Evolutionary conservation across 2,329 filamentous ascomycete genomes (phyloP), one percentile per base, ranked within the genome.

Genomic region (Alternaria arborescens): DNA sequence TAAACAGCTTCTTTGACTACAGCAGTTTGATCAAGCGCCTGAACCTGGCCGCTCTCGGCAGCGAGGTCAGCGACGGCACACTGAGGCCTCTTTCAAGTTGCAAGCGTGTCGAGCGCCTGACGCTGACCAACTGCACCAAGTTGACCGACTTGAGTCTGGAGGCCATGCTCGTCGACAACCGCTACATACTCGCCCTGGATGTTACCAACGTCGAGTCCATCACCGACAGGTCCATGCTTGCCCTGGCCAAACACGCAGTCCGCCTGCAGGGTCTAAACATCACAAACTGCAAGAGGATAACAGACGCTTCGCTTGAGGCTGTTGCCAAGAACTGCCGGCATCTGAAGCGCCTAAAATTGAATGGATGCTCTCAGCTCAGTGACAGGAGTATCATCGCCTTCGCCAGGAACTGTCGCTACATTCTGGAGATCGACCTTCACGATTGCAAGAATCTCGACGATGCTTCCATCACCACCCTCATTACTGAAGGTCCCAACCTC

Each of bases 341-440:
- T 73, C 87, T 99, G 69, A 98, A 97, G 81, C 71, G 95, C 88
- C 86, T 99, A 68, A 99, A 99, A 86, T 86, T 99, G 63, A 99
- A 98, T 78, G 91, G 94, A 58, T 97, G 95, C 76, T 79, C 81
- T n/a, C 91, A 97, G 78, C 83, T 97, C 34, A 93, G 91, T 40
- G 93, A 98, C 75, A 84, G 86, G 50, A 90, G 93, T 7, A 89
- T 98, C 65, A 83, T 92, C 60, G 91, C 93, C 4, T 96, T 99
- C 75, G 94, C 95, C 6, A 84, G 89, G 46, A 88, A 96, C 79
- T 97, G 94, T 77, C 92, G 89, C 12, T 94, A 97, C 68, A 93
- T 99, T 32, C 89, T 99, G 64, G 95, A 99, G 79, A 97, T 99
- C 63, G 95, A 99, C 76, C 86, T 99, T 14, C 92, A 97, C 70